phyloP scores from a whole-genome alignment of 768 basidiomycete genomes.

The Panaeolus cyanescens region DNA sequence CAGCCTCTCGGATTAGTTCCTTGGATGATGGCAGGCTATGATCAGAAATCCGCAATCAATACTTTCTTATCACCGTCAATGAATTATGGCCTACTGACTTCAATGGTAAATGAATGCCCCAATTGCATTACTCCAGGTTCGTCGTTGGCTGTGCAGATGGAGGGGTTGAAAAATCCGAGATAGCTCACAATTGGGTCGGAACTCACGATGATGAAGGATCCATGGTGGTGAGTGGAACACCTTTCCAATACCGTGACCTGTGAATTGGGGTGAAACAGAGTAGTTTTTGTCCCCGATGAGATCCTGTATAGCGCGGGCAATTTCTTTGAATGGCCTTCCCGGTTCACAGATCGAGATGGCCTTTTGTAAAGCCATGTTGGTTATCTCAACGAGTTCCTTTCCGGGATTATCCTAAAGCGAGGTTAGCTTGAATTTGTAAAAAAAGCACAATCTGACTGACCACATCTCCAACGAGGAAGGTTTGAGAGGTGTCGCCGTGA shows the following conservation, averaged over 20 bases:
- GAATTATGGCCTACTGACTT: constrained; percentile 44
- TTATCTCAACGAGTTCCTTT: constrained; percentile 60
- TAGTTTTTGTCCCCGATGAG: constrained; percentile 44
- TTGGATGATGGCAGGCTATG: constrained; percentile 76
- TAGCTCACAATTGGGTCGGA: not conserved
- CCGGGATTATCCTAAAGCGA: constrained; percentile 66
- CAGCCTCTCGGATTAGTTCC: constrained; percentile 67
- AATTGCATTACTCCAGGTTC: constrained; percentile 82
- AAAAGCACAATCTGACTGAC: constrained; percentile 37
- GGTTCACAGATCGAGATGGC: constrained; percentile 81
- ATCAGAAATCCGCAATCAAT: not conserved
- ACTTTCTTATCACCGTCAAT: not conserved
- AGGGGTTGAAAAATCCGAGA: not conserved
- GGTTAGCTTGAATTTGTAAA: not conserved
- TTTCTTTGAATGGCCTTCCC: constrained; percentile 63
- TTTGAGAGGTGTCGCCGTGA: constrained; percentile 89
- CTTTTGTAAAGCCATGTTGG: constrained; percentile 63
- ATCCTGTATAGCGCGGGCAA: constrained; percentile 71
- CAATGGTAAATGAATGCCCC: constrained; percentile 93
- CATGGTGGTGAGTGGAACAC: constrained; percentile 82
- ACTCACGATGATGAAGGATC: constrained; percentile 77
- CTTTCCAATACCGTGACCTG: constrained; percentile 86
- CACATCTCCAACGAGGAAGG: constrained; percentile 80
- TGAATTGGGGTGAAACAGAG: constrained; percentile 71
- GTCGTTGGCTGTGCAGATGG: constrained; percentile 45